phyloP scores from a whole-genome alignment of 257 asterid genomes.

The Eucommia ulmoides region DNA sequence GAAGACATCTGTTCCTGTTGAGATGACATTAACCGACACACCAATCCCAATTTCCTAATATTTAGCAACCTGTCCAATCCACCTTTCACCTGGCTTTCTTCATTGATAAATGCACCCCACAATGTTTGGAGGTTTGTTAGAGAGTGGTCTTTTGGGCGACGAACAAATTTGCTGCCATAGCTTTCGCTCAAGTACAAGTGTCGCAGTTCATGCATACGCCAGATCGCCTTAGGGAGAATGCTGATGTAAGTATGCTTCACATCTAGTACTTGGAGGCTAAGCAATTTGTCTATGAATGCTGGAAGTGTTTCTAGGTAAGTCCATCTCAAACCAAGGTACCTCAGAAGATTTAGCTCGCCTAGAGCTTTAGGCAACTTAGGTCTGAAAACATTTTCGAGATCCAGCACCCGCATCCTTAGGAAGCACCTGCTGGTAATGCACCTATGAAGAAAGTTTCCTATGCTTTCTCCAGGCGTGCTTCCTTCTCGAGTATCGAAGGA shows the following conservation, averaged over 20 bases:
- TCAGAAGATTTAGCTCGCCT: conserved; percentile 19
- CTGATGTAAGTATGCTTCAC: conserved; percentile 24
- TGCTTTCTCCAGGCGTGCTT: conserved; percentile 21
- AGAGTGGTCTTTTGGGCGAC: conserved; percentile 13
- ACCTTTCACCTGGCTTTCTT: conserved; percentile 5
- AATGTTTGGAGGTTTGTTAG: conserved; percentile 18
- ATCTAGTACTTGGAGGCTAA: conserved; percentile 21
- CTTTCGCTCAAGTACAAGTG: conserved; percentile 22
- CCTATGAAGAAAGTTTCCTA: conserved; percentile 13
- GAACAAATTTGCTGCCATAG: too few species aligned
- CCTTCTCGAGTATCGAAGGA: conserved; percentile 20
- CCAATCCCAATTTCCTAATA: conserved; percentile 21
- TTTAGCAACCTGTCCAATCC: conserved; percentile 3
- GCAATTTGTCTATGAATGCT: conserved; percentile 15
- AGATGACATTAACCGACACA: conserved; percentile 11
- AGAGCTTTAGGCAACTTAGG: conserved; percentile 26
- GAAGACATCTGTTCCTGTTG: conserved; percentile 5
- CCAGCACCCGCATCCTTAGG: conserved; percentile 35
- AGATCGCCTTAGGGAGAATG: conserved; percentile 18
- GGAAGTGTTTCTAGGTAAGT: conserved; percentile 29
- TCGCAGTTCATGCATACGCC: conserved; percentile 22
- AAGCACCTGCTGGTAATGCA: conserved; percentile 16
- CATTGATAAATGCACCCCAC: conserved; percentile 20
- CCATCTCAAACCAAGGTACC: conserved; percentile 34
- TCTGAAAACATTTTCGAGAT: conserved; percentile 27